Evolutionary conservation across 331 rosid species (phyloP).

Genomic region (Rhamnella rubrinervis): DNA sequence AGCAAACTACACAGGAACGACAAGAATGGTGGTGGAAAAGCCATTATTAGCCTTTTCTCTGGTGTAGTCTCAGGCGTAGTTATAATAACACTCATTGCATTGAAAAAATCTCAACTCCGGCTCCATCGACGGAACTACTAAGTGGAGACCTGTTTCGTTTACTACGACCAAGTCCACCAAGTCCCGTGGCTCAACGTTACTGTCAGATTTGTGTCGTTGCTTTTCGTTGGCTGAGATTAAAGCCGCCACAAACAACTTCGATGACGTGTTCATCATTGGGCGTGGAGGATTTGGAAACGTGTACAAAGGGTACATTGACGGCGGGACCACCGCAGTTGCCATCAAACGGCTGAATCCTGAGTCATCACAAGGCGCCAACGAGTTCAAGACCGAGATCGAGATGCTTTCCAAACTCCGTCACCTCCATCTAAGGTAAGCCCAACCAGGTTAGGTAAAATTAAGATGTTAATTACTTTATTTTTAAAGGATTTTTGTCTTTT

Average conservation of each 20-base stretch:
- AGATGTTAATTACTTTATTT: too few relatives aligned
- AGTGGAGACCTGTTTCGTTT: not conserved
- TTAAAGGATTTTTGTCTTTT: too few relatives aligned
- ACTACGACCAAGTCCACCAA: constrained; percentile 28
- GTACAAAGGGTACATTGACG: constrained; percentile 29
- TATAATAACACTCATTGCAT: not conserved
- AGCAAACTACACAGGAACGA: not conserved
- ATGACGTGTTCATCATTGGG: constrained; percentile 21
- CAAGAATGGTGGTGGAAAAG: not conserved
- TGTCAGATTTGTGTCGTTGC: constrained; percentile 20
- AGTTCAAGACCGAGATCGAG: constrained; percentile 38
- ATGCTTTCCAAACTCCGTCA: constrained; percentile 37
- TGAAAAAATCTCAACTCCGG: not conserved
- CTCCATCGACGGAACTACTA: not conserved
- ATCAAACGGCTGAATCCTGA: constrained; percentile 32
- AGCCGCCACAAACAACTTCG: constrained; percentile 29
- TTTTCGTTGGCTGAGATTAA: constrained; percentile 34
- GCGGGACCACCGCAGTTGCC: constrained; percentile 18
- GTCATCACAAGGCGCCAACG: constrained; percentile 29
- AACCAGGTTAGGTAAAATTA: too few relatives aligned
- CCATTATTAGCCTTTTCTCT: not conserved
- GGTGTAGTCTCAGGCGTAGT: not conserved
- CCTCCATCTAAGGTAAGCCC: not conserved
- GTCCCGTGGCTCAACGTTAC: constrained; percentile 16
- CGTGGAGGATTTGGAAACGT: constrained; percentile 38